Evolutionary conservation across 352 stramenopile genomes (phyloP).

Genomic region (Poterioochromonas sp.): DNA sequence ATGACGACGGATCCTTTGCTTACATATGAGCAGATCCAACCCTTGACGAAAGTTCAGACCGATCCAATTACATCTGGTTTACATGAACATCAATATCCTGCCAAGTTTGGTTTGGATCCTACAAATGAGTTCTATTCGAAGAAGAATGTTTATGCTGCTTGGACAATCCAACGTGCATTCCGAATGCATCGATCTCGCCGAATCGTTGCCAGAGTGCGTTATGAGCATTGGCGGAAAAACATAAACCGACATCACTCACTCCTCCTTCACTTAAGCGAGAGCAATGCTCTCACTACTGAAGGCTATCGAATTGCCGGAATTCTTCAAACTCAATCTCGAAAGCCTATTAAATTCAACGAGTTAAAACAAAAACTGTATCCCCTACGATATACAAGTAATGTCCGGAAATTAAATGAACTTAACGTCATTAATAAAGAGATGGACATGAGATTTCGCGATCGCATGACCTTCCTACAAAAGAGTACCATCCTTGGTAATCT

Average conservation of each 20-base stretch:
- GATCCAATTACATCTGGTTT: background rate
- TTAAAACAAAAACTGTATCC: background rate
- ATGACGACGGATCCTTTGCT: constrained; percentile 24
- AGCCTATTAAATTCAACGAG: constrained; percentile 24
- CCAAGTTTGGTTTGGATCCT: background rate
- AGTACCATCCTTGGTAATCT: background rate
- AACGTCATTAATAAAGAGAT: background rate
- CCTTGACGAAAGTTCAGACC: background rate
- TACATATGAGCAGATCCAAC: background rate
- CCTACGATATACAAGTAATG: background rate
- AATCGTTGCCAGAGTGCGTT: background rate
- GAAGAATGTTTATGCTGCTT: background rate
- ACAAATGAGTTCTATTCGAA: background rate
- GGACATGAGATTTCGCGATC: background rate
- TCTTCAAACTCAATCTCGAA: background rate
- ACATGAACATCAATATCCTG: no score
- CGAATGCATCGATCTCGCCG: background rate
- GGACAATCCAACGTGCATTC: constrained; percentile 23
- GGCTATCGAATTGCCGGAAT: background rate
- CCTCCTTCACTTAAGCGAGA: background rate
- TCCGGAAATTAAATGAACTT: background rate
- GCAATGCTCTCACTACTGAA: constrained; percentile 7
- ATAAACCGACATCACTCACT: background rate
- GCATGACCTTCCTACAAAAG: constrained; percentile 25
- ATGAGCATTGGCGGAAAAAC: constrained; percentile 1